A percentile compares a stretch with the other conserved stretches of the same genome.
Evolutionary conservation across 2,329 filamentous ascomycete genomes (phyloP).

Genomic region (Ophiostoma angusticollis): DNA sequence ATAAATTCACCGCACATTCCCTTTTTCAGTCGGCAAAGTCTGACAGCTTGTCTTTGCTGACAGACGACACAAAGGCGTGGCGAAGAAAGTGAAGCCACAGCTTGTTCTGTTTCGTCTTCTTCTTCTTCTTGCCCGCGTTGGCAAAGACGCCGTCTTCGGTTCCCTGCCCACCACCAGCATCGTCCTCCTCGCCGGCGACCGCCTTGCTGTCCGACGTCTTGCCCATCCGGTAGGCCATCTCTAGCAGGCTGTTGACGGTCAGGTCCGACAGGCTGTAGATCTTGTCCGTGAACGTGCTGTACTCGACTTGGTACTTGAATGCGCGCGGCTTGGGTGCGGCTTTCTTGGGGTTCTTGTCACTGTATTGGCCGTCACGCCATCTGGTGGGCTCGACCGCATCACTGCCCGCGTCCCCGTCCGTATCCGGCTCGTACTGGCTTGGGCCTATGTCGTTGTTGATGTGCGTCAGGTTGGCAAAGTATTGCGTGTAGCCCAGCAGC

Average conservation of each 20-base stretch:
- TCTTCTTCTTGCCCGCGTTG: constrained; percentile 29
- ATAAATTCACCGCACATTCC: no score
- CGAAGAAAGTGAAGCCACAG: constrained; percentile 66
- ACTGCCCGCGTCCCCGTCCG: constrained; percentile 11
- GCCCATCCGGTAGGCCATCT: constrained; percentile 69
- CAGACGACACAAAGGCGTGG: constrained; percentile 67
- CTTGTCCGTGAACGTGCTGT: constrained; percentile 67
- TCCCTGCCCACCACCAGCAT: constrained; percentile 14
- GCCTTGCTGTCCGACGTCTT: constrained; percentile 21
- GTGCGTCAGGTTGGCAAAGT: constrained; percentile 83
- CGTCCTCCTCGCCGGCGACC: constrained; percentile 15
- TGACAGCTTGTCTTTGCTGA: constrained; percentile 54
- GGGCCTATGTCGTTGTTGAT: constrained; percentile 60
- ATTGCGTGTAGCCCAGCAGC: constrained; percentile 72
- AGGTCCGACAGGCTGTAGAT: constrained; percentile 67
- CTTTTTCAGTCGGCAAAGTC: no score
- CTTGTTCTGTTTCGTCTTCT: constrained; percentile 46
- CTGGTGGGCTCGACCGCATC: constrained; percentile 19
- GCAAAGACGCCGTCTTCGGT: constrained; percentile 18
- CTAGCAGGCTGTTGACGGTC: constrained; percentile 69
- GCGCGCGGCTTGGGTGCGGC: constrained; percentile 44
- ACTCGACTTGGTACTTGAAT: constrained; percentile 72
- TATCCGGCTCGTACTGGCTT: constrained; percentile 15
- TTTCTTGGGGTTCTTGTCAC: constrained; percentile 41
- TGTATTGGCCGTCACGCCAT: constrained; percentile 54